Base-by-base conservation (phyloP, 257 asterid species). In the Solanum rostratum region DNA sequence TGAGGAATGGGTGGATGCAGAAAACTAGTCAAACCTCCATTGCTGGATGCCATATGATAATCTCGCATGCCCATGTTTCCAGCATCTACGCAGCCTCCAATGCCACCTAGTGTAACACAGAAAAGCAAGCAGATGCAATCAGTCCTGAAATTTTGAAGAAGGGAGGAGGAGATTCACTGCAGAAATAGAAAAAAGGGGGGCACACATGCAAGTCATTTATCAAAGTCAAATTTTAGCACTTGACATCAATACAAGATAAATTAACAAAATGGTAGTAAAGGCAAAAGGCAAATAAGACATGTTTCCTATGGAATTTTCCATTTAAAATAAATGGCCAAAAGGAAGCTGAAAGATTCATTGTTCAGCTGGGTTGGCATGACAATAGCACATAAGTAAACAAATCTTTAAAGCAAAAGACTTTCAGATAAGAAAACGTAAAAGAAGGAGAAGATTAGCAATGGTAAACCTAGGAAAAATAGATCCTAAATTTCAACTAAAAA, bases 31-130 rank as follows among this genome's bases (percentile, higher is more conserved):
- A 91, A 85, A 84, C 91, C 86, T 84, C 89, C 85, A 76, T 83
- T 90, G 83, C 87, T 76, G 49, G 89, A 49, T 10, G 92, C 62
- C 59, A 84, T 87, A 57, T 84, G 95, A 92, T 90, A 92, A 85
- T 92, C 93, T 80, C 87, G 95, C 79, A 89, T 37, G n/a, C 90
- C 89, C 84, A 88, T 84, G 89, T 85, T 91, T 83, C 91, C 89
- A 74, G 88, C 81, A 59, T 90, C 92, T 84, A 88, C 46, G 39
- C 91, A 55, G 59, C 90, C 88, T 82, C 93, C 93, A 55, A 87
- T 84, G 87, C 86, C 86, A 62, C 86, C 91, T 88, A 71, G 33
- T 27, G 41, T 27, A 49, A 50, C 50, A 78, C 18, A 78, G 60
- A 78, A 46, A 74, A 49, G 46, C 63, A 50, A 78, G 12, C 43